phyloP scores from a whole-genome alignment of 2,329 filamentous ascomycete species.

The Basipetospora sp. region DNA sequence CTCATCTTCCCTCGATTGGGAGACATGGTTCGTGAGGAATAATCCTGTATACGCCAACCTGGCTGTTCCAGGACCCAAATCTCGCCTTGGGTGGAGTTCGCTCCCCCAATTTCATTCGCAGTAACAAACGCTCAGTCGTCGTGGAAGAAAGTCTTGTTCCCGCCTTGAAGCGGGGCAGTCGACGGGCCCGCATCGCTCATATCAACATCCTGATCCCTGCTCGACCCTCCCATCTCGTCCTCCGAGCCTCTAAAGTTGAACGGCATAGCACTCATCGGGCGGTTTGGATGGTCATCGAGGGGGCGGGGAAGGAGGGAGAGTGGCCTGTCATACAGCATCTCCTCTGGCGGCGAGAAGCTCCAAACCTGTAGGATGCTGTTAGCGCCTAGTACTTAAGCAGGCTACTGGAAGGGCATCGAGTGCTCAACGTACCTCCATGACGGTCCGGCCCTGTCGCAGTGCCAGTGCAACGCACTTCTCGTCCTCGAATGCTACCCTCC shows the following conservation, averaged over 20 bases:
- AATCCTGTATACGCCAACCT: too few species aligned
- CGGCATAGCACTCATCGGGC: slow-evolving; percentile 37
- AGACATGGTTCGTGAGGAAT: too few species aligned
- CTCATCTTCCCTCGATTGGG: too few species aligned
- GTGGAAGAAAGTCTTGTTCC: slow-evolving; percentile 35
- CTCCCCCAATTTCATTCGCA: too few species aligned
- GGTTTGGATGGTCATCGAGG: slow-evolving; percentile 29
- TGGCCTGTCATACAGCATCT: slow-evolving; percentile 40
- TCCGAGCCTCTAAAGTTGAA: slow-evolving; percentile 27
- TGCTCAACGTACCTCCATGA: slow-evolving; percentile 98
- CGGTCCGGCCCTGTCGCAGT: slow-evolving; percentile 65
- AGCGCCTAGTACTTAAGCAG: too few species aligned
- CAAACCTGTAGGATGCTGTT: slow-evolving; percentile 50
- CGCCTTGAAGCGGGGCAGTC: slow-evolving; percentile 35
- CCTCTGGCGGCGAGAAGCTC: slow-evolving; percentile 82
- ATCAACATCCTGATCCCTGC: slow-evolving; percentile 33
- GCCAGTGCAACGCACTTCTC: slow-evolving; percentile 97
- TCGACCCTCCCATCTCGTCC: slow-evolving; percentile 15
- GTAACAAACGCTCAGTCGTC: slow-evolving; percentile 27
- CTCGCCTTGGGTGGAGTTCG: too few species aligned
- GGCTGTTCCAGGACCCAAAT: too few species aligned
- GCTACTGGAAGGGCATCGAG: too few species aligned
- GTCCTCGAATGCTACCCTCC: slow-evolving; percentile 94
- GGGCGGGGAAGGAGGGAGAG: slow-evolving; percentile 33
- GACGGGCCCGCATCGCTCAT: slow-evolving; percentile 43